A percentile compares a stretch with the other conserved stretches of the same genome.
These are phyloP conservation scores for Penicillium fuscoglaucum DNA, from an alignment of 2,329 filamentous ascomycete genomes.

Conservation along the genomic window DNA sequence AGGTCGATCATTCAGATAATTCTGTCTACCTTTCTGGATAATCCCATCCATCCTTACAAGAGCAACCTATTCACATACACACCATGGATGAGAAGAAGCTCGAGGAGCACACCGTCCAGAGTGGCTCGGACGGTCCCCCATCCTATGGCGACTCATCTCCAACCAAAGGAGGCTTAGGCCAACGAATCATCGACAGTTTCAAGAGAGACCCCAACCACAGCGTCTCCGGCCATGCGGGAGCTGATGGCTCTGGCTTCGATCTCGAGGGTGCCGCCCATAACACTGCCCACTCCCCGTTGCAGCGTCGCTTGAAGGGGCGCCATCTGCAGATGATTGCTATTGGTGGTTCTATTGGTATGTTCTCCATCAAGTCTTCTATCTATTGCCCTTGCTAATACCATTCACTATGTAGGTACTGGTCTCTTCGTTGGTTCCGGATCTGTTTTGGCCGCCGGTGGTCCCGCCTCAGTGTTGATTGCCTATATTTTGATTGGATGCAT, in stretches of 20 bases:
- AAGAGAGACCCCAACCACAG: slow-evolving; percentile 47
- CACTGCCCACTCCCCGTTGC: slow-evolving; percentile 72
- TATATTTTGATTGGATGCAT: slow-evolving; percentile 78
- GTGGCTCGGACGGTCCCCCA: slow-evolving; percentile 28
- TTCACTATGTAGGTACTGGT: slow-evolving; percentile 62
- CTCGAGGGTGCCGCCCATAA: slow-evolving; percentile 61
- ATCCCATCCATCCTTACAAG: background rate
- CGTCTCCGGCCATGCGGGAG: slow-evolving; percentile 41
- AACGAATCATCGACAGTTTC: slow-evolving; percentile 45
- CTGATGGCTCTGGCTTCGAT: slow-evolving; percentile 59
- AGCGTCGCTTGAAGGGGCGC: slow-evolving; percentile 74
- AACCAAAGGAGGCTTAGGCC: slow-evolving; percentile 25
- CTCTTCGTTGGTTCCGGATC: slow-evolving; percentile 81
- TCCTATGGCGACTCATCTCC: slow-evolving; percentile 34
- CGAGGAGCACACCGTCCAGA: slow-evolving; percentile 25
- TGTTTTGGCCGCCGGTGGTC: slow-evolving; percentile 70
- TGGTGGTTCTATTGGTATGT: slow-evolving; percentile 77
- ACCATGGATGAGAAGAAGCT: slow-evolving; percentile 38
- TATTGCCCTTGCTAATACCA: slow-evolving; percentile 14
- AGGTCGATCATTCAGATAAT: background rate
- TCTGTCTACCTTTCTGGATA: background rate
- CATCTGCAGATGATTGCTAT: slow-evolving; percentile 99
- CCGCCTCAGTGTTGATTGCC: slow-evolving; percentile 74
- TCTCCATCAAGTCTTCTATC: background rate
- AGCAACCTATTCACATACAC: background rate